Conservation (phyloP, 2,329 filamentous ascomycete genomes). For the Rutstroemia sp. region DNA sequence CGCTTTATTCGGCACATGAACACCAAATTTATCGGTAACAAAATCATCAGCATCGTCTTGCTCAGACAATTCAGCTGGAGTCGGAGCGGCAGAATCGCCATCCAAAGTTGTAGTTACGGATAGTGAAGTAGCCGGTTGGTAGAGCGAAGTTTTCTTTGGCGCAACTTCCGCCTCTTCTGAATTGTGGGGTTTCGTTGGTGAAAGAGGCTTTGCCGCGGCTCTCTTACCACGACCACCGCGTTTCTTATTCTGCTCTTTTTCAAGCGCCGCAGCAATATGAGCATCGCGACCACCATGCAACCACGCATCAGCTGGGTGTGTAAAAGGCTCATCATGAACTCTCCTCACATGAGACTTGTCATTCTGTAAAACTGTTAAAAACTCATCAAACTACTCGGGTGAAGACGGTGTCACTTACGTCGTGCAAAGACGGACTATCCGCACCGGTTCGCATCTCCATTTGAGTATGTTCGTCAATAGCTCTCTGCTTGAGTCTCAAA, state of each 20-base stretch:
- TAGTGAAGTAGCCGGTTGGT: slow-evolving; percentile 10
- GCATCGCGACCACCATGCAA: slow-evolving; percentile 2
- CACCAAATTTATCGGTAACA: slow-evolving; percentile 23
- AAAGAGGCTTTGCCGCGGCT: slow-evolving; percentile 5
- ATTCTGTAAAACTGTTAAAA: slow-evolving; percentile 13
- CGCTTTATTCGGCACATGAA: slow-evolving; percentile 18
- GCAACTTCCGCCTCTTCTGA: slow-evolving; percentile 10
- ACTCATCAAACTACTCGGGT: slow-evolving; percentile 1
- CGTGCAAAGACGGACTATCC: slow-evolving; percentile 19
- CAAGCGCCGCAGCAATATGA: slow-evolving; percentile 5
- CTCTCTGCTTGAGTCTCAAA: slow-evolving; percentile 16
- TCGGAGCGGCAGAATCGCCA: slow-evolving; percentile 16
- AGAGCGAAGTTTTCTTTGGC: slow-evolving; percentile 12
- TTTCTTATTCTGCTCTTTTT: slow-evolving; percentile 4
- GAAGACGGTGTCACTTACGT: slow-evolving; percentile 16
- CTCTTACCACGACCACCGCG: slow-evolving; percentile 5
- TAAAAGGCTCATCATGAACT: not conserved
- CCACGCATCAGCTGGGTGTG: slow-evolving; percentile 6
- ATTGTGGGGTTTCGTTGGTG: not conserved
- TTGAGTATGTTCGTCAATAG: slow-evolving; percentile 16
- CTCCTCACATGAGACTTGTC: slow-evolving; percentile 10
- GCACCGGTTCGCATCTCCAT: slow-evolving; percentile 8
- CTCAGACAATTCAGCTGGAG: slow-evolving; percentile 17
- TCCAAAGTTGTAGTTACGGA: slow-evolving; percentile 8
- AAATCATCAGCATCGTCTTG: slow-evolving; percentile 15